These are phyloP conservation scores for Neospermospora avenae DNA, from an alignment of 2,329 filamentous ascomycete species.

Conservation along the genomic window DNA sequence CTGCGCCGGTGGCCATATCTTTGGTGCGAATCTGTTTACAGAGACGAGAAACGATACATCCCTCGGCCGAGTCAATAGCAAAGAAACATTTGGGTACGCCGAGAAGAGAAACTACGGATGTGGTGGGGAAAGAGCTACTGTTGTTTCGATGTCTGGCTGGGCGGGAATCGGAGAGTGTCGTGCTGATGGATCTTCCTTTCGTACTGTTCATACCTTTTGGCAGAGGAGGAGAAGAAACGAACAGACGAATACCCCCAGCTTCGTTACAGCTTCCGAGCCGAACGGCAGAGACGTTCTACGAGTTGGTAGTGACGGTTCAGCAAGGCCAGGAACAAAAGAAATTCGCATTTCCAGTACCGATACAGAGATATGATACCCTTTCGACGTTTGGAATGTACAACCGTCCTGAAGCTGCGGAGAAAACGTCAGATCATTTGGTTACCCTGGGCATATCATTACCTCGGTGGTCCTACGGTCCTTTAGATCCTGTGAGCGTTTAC, in stretches of 20 bases:
- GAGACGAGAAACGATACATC: constrained; percentile 92
- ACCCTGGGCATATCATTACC: constrained; percentile 89
- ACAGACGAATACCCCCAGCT: constrained; percentile 84
- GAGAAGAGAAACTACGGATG: constrained; percentile 83
- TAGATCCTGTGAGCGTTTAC: constrained; percentile 93
- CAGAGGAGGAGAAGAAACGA: constrained; percentile 83
- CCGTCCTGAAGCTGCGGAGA: constrained; percentile 82
- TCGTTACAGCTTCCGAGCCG: constrained; percentile 86
- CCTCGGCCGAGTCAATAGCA: constrained; percentile 87
- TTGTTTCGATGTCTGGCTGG: constrained; percentile 83
- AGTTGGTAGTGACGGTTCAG: constrained; percentile 92
- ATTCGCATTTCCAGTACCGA: constrained; percentile 84
- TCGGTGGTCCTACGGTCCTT: constrained; percentile 92
- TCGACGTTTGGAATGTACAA: constrained; percentile 99
- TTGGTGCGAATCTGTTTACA: constrained; percentile 93
- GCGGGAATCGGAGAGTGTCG: constrained; percentile 80
- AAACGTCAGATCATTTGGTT: constrained; percentile 84
- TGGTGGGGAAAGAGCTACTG: constrained; percentile 93
- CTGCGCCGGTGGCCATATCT: constrained; percentile 85
- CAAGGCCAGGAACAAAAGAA: constrained; percentile 89
- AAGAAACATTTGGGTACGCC: constrained; percentile 90
- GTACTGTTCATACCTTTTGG: constrained; percentile 97
- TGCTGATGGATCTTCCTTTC: constrained; percentile 96
- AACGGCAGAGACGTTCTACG: constrained; percentile 96
- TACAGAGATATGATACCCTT: constrained; percentile 91